phyloP scores from a whole-genome alignment of 257 asterid species.

The Apocynum venetum region DNA sequence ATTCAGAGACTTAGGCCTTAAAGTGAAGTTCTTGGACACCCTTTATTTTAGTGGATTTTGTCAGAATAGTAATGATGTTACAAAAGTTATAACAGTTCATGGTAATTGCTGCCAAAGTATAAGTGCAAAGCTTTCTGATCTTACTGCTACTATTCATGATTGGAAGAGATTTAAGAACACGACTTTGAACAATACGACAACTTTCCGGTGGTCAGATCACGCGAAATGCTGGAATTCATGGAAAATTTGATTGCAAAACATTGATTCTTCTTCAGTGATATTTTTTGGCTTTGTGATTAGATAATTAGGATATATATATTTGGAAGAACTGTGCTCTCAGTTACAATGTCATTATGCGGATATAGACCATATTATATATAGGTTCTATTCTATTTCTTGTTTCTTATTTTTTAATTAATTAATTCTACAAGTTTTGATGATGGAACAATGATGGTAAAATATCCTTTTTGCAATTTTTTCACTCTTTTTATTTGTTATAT shows the following conservation, averaged over 20 bases:
- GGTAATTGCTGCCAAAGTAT: constrained; percentile 50
- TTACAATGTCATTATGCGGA: no score
- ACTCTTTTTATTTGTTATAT: no score
- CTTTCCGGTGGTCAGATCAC: constrained; percentile 38
- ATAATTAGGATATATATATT: no score
- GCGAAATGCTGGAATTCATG: neutral
- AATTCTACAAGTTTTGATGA: no score
- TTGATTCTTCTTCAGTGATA: no score
- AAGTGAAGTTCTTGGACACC: constrained; percentile 37
- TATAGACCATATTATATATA: no score
- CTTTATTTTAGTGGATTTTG: constrained; percentile 49
- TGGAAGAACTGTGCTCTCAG: no score
- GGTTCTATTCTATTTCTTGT: no score
- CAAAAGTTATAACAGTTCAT: constrained; percentile 38
- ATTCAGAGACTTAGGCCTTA: constrained; percentile 24
- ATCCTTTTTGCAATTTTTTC: no score
- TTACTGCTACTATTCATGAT: constrained; percentile 36
- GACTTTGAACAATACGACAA: constrained; percentile 11
- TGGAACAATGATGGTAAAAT: no score
- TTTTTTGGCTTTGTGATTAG: no score
- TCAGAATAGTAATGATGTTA: constrained; percentile 31
- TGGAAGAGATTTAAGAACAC: constrained; percentile 33
- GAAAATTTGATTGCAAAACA: neutral
- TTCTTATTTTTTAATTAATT: no score
- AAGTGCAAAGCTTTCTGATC: constrained; percentile 38